Conservation (phyloP, 768 basidiomycete species). For the Coprinellus micaceus region DNA sequence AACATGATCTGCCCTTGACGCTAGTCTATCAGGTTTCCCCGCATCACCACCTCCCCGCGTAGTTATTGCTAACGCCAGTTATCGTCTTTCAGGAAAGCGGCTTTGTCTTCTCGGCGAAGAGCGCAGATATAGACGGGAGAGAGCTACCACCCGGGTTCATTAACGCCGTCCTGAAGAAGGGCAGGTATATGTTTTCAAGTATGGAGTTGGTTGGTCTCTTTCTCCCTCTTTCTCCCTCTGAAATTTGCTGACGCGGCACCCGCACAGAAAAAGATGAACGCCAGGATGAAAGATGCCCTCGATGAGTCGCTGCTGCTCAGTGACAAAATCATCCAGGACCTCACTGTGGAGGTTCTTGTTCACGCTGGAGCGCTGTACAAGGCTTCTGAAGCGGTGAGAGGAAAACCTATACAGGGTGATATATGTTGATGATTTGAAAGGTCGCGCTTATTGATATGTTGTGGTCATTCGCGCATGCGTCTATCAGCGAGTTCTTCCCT, state of each 20-base stretch:
- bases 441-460: conserved; percentile 88
- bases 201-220: conserved; percentile 66
- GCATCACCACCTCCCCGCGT: too few relatives aligned
- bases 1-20: conserved; percentile 60
- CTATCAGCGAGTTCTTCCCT: conserved; percentile 61
- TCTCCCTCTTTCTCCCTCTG: background rate
- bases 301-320: conserved; percentile 87
- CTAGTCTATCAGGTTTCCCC: conserved; percentile 51
- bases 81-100: conserved; percentile 41
- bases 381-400: conserved; percentile 77
- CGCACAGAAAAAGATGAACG: conserved; percentile 78
- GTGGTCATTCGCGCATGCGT: conserved; percentile 80
- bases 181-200: conserved; percentile 72
- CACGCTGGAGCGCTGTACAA: conserved; percentile 83
- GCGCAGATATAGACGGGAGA: conserved; percentile 52
- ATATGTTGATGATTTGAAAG: conserved; percentile 31
- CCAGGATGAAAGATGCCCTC: conserved; percentile 86
- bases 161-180: conserved; percentile 62
- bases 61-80: too few relatives aligned
- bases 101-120: conserved; percentile 71
- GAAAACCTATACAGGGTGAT: background rate
- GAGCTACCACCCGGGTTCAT: conserved; percentile 70
- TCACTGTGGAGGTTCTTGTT: conserved; percentile 65
- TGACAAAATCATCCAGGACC: conserved; percentile 76
- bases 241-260: background rate